Base-by-base conservation (phyloP, 768 basidiomycete species). In the Wakefieldia striispora region DNA sequence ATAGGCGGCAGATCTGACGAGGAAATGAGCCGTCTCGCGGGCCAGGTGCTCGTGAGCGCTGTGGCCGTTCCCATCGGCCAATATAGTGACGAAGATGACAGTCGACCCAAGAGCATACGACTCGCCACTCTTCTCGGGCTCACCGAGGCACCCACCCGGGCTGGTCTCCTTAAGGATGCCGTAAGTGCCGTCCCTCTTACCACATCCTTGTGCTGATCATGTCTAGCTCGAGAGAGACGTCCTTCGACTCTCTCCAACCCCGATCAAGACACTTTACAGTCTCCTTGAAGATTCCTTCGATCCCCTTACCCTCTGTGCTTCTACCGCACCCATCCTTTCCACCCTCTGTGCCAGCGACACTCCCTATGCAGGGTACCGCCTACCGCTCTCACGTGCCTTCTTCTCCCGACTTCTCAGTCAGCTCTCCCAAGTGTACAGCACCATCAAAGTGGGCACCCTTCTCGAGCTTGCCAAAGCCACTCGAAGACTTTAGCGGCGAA, bases 241-340 rank as follows among this genome's bases (percentile, higher is more conserved):
- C 40, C 81, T 97, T 54, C 86, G 83, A 61, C 80, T 92, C 39
- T 84, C 86, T 0, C 88, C 93, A 0, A 68, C 77, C 20, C 70
- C 78, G 4, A 78, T 97, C 64, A 87, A 86, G 64, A 72, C 80
- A 20, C 79, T 97, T 19, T 95, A 95, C 76, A 80, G 82, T 61
- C 81, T 93, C 43, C 84, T 99, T 56, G 93, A 97, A 71, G 87
- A 88, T 36, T 87, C 91, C 6, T 95, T 97, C 61, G 92, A 97
- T 65, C 95, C 95, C 0, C 80, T 95, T 55, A 85, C 83, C 0
- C 85, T 97, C 50, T 91, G 91, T 66, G 66, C 79, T 5, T 77
- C 80, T 53, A 83, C 92, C 37, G 83, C 89, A 4, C 91, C 93
- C 11, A 75, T 97, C 52, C 80, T 98, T 47, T 70, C 79, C 37